A percentile compares a stretch with the other conserved stretches of the same genome.
Conservation (phyloP, 345 rosid species). For the Salix arbutifolia region DNA sequence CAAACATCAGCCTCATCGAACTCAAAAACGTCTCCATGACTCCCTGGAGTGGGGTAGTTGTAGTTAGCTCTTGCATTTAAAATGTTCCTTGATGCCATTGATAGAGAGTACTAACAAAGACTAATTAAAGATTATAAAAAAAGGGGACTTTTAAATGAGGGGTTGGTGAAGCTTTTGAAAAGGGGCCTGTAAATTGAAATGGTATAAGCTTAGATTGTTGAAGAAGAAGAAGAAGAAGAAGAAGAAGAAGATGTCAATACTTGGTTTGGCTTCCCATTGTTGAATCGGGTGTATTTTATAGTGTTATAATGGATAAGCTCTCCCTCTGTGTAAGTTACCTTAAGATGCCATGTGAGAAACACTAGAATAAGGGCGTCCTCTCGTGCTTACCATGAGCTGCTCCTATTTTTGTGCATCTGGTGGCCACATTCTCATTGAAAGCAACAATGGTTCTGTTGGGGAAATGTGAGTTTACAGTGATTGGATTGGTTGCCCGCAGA, state of each 20-base stretch:
- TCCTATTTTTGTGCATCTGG: neutral
- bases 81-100: slow-evolving; percentile 59
- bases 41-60: slow-evolving; percentile 38
- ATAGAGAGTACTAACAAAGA: neutral
- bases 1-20: slow-evolving; percentile 61
- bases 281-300: slow-evolving; percentile 13
- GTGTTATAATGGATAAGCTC: slow-evolving; percentile 38
- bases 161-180: too few species aligned
- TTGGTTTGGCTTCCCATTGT: neutral
- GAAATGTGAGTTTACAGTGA: neutral
- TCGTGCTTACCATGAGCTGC: neutral
- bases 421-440: neutral
- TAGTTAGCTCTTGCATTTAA: slow-evolving; percentile 38
- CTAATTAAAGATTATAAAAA: too few species aligned
- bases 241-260: neutral
- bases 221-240: neutral
- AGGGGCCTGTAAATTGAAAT: neutral
- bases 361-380: slow-evolving; percentile 2
- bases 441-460: neutral
- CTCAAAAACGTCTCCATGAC: slow-evolving; percentile 35
- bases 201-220: neutral
- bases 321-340: neutral
- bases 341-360: neutral
- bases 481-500: neutral
- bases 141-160: neutral